phyloP scores from a whole-genome alignment of 2,329 filamentous ascomycete genomes.

The Fusarium sp. region DNA sequence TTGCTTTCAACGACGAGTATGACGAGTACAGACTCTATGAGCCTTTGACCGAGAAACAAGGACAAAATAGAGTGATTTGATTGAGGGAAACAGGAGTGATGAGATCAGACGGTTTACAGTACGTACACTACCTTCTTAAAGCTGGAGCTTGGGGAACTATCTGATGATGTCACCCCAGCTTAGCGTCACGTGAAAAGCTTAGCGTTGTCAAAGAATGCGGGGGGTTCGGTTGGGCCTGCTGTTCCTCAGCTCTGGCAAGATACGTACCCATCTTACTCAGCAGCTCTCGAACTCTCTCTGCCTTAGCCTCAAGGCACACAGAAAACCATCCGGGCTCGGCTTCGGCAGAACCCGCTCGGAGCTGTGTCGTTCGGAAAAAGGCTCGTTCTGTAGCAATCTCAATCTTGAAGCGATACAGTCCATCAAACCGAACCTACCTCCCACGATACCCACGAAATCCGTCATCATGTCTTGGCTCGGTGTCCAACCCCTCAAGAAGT shows the following conservation, averaged over 20 bases:
- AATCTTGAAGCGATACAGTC: conserved; percentile 44
- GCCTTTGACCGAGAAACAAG: conserved; percentile 4
- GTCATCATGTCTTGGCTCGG: conserved; percentile 80
- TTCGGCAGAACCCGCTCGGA: conserved; percentile 51
- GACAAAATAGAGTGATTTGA: conserved; percentile 40
- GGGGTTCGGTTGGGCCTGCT: conserved; percentile 41
- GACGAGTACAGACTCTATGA: conserved; percentile 20
- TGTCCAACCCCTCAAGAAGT: conserved; percentile 76
- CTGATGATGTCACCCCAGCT: conserved; percentile 43
- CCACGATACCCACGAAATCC: conserved; percentile 52
- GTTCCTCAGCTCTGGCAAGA: conserved; percentile 11
- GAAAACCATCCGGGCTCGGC: conserved; percentile 41
- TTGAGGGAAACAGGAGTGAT: conserved; percentile 18
- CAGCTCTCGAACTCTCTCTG: neutral
- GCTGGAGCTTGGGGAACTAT: conserved; percentile 42
- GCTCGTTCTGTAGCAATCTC: conserved; percentile 53
- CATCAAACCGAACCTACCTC: conserved; percentile 51
- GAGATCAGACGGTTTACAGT: conserved; percentile 28
- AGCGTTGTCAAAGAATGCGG: conserved; percentile 42
- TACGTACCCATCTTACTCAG: conserved; percentile 32
- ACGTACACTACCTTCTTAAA: conserved; percentile 46
- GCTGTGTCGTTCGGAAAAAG: conserved; percentile 51
- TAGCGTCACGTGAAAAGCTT: conserved; percentile 40
- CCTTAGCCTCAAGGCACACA: conserved; percentile 46
- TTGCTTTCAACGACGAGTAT: conserved; percentile 12